phyloP scores from a whole-genome alignment of 805 yeast species.

The Nakazawaea ambrosiae region DNA sequence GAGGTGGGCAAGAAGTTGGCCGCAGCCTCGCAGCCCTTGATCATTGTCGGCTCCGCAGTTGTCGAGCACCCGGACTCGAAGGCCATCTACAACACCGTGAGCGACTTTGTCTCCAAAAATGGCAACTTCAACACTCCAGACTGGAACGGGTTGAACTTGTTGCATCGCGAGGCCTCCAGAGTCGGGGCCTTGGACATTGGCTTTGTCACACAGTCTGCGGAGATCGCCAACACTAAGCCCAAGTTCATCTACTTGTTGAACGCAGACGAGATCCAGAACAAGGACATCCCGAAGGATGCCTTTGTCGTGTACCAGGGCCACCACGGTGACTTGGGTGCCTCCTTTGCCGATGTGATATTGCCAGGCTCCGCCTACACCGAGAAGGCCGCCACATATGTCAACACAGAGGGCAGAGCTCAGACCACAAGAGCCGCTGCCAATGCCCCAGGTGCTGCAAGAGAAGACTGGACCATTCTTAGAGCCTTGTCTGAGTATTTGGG shows the following conservation, averaged over 20 bases:
- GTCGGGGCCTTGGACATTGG: conserved; percentile 85
- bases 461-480: conserved; percentile 84
- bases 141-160: conserved; percentile 77
- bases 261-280: conserved; percentile 70
- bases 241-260: conserved; percentile 76
- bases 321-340: conserved; percentile 87
- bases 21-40: conserved; percentile 65
- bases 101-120: conserved; percentile 50
- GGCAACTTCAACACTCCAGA: conserved; percentile 55
- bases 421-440: conserved; percentile 79
- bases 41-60: conserved; percentile 76
- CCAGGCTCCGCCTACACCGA: conserved; percentile 90
- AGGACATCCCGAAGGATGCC: conserved; percentile 74
- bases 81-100: conserved; percentile 52
- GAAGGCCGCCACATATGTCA: conserved; percentile 76
- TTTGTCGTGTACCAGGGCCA: conserved; percentile 89
- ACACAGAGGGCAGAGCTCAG: conserved; percentile 88
- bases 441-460: conserved; percentile 86
- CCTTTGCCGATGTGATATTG: conserved; percentile 77
- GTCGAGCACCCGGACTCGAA: conserved; percentile 59
- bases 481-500: conserved; percentile 76
- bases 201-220: conserved; percentile 46
- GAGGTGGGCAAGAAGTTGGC: conserved; percentile 57
- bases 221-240: conserved; percentile 43
- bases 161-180: conserved; percentile 85